phyloP scores from a whole-genome alignment of 306 rosid genomes.

The Malus sylvestris region DNA sequence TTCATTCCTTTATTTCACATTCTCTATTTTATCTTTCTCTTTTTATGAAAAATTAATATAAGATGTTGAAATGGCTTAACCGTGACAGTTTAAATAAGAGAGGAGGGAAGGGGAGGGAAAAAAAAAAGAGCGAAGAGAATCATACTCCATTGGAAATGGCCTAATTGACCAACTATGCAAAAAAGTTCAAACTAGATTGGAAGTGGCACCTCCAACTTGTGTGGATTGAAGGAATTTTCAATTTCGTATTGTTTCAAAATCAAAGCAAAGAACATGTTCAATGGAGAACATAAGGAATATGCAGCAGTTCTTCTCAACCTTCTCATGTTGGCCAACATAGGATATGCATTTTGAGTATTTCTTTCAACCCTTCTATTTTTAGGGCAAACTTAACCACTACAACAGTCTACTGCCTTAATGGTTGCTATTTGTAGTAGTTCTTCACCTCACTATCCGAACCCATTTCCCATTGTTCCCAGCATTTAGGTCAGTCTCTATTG shows the following conservation, averaged over 20 bases:
- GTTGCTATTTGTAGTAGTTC: neutral
- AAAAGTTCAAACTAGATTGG: neutral
- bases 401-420: neutral
- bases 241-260: neutral
- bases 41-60: too few species aligned
- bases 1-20: accelerated
- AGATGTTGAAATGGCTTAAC: too few species aligned
- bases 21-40: too few species aligned
- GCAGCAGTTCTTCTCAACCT: neutral
- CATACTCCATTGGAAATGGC: too few species aligned
- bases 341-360: neutral
- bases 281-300: neutral
- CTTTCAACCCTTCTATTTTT: neutral
- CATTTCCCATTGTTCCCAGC: neutral
- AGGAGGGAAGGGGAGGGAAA: too few species aligned
- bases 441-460: neutral
- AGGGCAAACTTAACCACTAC: neutral
- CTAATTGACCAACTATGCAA: neutral
- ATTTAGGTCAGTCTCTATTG: neutral
- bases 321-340: neutral
- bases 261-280: constrained; percentile 1
- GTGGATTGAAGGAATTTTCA: neutral
- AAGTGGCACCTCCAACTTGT: neutral
- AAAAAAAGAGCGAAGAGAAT: too few species aligned
- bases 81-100: accelerated